A percentile compares a stretch with the other conserved stretches of the same genome.
These are phyloP conservation scores for Phytophthora ramorum DNA, from an alignment of 352 stramenopile genomes.

Conservation along the genomic window DNA sequence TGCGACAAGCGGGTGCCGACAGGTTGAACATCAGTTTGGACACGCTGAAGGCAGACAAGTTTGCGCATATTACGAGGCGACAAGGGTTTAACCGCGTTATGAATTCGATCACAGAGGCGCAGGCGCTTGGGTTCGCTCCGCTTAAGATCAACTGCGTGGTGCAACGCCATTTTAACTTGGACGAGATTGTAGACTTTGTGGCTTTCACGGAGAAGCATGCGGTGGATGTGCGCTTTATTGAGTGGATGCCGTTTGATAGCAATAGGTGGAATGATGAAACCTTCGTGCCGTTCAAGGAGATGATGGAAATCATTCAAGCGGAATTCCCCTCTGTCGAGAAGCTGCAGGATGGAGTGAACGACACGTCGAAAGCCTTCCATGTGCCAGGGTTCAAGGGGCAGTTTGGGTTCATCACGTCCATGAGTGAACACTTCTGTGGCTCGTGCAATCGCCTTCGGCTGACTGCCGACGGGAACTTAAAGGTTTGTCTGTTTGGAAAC, in stretches of 20 bases:
- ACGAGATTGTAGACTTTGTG: slow-evolving; percentile 96
- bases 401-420: slow-evolving; percentile 98
- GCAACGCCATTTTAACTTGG: slow-evolving; percentile 96
- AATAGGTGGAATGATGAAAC: slow-evolving; percentile 95
- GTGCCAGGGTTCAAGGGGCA: slow-evolving; percentile 70
- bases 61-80: slow-evolving; percentile 93
- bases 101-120: slow-evolving; percentile 79
- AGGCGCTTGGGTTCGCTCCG: slow-evolving; percentile 53
- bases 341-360: slow-evolving; percentile 83
- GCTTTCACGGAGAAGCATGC: slow-evolving; percentile 85
- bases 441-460: slow-evolving; percentile 97
- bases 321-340: slow-evolving; percentile 61
- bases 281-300: slow-evolving; percentile 95
- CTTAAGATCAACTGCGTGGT: slow-evolving; percentile 99
- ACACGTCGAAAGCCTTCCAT: slow-evolving; percentile 96
- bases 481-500: slow-evolving; percentile 97
- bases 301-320: slow-evolving; percentile 71
- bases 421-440: slow-evolving; percentile 98
- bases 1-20: slow-evolving; percentile 89
- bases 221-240: slow-evolving; percentile 98
- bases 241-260: slow-evolving; percentile 99
- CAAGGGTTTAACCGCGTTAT: slow-evolving; percentile 90
- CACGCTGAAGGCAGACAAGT: slow-evolving; percentile 93
- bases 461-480: slow-evolving; percentile 95
- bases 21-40: slow-evolving; percentile 97